Evolutionary conservation across 495 filamentous ascomycete genomes (phyloP).

Genomic region (Hyaloscypha bicolor): DNA sequence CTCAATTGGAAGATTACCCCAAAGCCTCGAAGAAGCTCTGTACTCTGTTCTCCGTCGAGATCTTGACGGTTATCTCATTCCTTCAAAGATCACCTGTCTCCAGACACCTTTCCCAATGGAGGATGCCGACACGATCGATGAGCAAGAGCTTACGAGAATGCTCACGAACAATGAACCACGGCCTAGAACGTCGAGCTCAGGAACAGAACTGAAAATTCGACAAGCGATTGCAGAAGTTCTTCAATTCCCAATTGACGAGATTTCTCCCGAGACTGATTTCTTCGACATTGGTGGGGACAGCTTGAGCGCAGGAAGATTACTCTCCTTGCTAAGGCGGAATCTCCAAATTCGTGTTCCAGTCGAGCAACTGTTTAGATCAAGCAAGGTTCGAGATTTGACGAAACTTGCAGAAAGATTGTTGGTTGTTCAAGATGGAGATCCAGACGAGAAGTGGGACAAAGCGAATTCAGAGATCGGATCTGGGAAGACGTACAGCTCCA

Average conservation of each 20-base stretch:
- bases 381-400: slow-evolving; percentile 35
- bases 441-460: too few species aligned
- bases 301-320: slow-evolving; percentile 43
- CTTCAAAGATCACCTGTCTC: slow-evolving; percentile 34
- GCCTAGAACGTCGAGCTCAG: slow-evolving; percentile 5
- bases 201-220: slow-evolving; percentile 35
- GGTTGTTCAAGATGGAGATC: too few species aligned
- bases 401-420: slow-evolving; percentile 19
- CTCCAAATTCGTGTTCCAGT: slow-evolving; percentile 41
- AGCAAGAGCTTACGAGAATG: not conserved
- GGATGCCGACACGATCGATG: slow-evolving; percentile 33
- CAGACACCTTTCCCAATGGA: slow-evolving; percentile 35
- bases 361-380: slow-evolving; percentile 43
- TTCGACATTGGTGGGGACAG: slow-evolving; percentile 50
- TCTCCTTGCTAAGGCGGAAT: slow-evolving; percentile 42
- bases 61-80: slow-evolving; percentile 37
- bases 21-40: not conserved
- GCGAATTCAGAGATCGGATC: slow-evolving; percentile 26
- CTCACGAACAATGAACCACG: slow-evolving; percentile 1
- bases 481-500: slow-evolving; percentile 42
- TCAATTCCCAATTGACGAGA: slow-evolving; percentile 30
- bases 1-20: too few species aligned
- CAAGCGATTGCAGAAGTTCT: slow-evolving; percentile 38
- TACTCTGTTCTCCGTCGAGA: slow-evolving; percentile 5
- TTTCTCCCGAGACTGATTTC: slow-evolving; percentile 39